Evolutionary conservation across 768 basidiomycete species (phyloP).

Genomic region (Boletellus ananiceps): DNA sequence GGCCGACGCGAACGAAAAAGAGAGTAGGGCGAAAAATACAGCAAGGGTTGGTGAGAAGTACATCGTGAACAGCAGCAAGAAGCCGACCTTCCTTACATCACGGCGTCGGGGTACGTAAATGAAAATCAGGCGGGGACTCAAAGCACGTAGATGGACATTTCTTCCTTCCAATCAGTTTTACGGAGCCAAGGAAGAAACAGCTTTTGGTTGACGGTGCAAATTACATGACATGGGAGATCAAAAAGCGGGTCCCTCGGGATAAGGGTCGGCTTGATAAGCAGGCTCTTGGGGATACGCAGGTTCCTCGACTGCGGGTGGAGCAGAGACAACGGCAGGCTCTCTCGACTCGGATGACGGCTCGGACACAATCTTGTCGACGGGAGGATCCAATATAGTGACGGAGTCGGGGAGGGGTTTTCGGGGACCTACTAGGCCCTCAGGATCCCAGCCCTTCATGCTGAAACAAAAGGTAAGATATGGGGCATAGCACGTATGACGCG

Average conservation of each 20-base stretch:
- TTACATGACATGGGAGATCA: conserved; percentile 34
- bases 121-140: no score
- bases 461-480: conserved; percentile 11
- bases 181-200: conserved; percentile 7
- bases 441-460: conserved; percentile 97
- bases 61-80: conserved; percentile 16
- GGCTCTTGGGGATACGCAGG: conserved; percentile 31
- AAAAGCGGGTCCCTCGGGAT: conserved; percentile 52
- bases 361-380: conserved; percentile 83
- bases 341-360: conserved; percentile 89
- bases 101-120: not conserved
- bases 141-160: not conserved
- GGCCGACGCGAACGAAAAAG: conserved; percentile 9
- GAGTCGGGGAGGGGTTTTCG: conserved; percentile 93
- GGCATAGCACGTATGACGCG: not conserved
- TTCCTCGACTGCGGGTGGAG: conserved; percentile 52
- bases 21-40: conserved; percentile 14
- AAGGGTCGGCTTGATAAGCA: conserved; percentile 41
- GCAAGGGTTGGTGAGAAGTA: conserved; percentile 8
- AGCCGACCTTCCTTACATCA: not conserved
- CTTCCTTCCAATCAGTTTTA: not conserved
- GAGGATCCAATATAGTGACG: conserved; percentile 85
- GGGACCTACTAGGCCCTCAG: conserved; percentile 85
- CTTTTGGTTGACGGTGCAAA: conserved; percentile 12
- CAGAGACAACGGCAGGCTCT: conserved; percentile 53